Base-by-base conservation (phyloP, 2,329 filamentous ascomycete genomes). In the Arthrobotrys sinensis region DNA sequence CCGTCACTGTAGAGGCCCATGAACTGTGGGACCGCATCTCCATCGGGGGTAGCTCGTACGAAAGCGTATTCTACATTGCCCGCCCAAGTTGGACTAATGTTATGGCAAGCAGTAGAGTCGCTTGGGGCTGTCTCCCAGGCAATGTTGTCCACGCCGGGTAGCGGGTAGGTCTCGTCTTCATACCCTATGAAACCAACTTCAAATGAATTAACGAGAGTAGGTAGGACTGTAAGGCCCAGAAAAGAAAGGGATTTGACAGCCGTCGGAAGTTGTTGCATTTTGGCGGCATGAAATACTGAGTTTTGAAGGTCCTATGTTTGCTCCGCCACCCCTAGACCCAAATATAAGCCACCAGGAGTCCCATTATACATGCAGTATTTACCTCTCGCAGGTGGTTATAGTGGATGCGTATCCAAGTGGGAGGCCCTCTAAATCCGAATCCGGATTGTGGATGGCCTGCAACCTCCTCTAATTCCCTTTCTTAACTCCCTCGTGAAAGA, bases 171-270 rank as follows among this genome's bases (percentile, higher is more conserved):
- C 3, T 53, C 32, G 2, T 36, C 62, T 5, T 24, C 34, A 11
- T 66, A 66, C 3, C 45, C 45, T 40, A 66, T n/a, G 21, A 66
- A 66, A 2, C 48, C 63, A 21, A 66, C 19, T 53, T 66, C 63
- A 7, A 53, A 66, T 28, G 63, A 46, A 7, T 4, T 40, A 6
- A 28, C 2, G 14, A 43, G 36, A 24, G 19, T 7, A 10, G 19
- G 45, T 8, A 21, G 19, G 3, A 14, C 7, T 4, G 19, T 24
- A 34, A 60, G n/a, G 2, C 32, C n/a, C 11, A 55, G 11, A 11
- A 52, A 46, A 16, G 19, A 45, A 19, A 43, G 46, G 43, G 46
- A n/a, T 6, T 21, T 1, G 6, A 7, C 12, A n/a, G 45, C 7
- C 4, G 19, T 10, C 8, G 16, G 12, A 21, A 55, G 4, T 12